These are phyloP conservation scores for Fomitopsis betulina DNA, from an alignment of 1,284 basidiomycete genomes.

Conservation along the genomic window DNA sequence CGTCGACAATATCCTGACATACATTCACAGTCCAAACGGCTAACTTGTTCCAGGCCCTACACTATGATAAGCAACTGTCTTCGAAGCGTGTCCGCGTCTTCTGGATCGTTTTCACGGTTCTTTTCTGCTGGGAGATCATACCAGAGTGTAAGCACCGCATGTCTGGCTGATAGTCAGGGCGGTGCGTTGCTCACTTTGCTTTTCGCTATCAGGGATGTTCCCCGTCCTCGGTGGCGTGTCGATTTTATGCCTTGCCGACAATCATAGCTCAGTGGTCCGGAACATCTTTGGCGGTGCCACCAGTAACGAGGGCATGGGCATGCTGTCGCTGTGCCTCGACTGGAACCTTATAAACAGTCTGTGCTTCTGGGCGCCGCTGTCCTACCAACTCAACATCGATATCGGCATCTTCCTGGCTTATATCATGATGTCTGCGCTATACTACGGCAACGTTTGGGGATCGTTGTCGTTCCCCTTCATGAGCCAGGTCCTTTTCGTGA, in stretches of 20 bases:
- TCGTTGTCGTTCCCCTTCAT: constrained; percentile 39
- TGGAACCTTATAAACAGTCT: constrained; percentile 52
- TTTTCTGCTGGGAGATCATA: constrained; percentile 32
- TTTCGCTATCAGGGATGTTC: constrained; percentile 8
- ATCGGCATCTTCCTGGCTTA: constrained; percentile 27
- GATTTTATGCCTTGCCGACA: constrained; percentile 53
- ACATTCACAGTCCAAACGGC: constrained; percentile 19
- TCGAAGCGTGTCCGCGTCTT: constrained; percentile 30
- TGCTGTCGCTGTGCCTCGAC: constrained; percentile 50
- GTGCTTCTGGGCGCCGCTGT: constrained; percentile 39
- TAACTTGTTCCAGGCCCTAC: constrained; percentile 51
- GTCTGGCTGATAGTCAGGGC: background rate
- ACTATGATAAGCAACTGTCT: constrained; percentile 35
- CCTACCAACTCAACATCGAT: constrained; percentile 27
- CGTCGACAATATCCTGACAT: background rate
- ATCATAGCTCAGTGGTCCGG: constrained; percentile 49
- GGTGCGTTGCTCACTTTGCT: background rate
- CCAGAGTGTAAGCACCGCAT: constrained; percentile 40
- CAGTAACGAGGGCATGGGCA: constrained; percentile 41
- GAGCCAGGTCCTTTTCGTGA: constrained; percentile 34
- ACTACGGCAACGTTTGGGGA: constrained; percentile 30
- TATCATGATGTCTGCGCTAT: constrained; percentile 16
- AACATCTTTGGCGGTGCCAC: constrained; percentile 52
- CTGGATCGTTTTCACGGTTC: constrained; percentile 25
- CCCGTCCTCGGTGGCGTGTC: constrained; percentile 49